Percentiles rank a stretch among this genome's conserved stretches.
Conservation (phyloP, 176 grass and related monocot species). For the Lolium multiflorum region DNA sequence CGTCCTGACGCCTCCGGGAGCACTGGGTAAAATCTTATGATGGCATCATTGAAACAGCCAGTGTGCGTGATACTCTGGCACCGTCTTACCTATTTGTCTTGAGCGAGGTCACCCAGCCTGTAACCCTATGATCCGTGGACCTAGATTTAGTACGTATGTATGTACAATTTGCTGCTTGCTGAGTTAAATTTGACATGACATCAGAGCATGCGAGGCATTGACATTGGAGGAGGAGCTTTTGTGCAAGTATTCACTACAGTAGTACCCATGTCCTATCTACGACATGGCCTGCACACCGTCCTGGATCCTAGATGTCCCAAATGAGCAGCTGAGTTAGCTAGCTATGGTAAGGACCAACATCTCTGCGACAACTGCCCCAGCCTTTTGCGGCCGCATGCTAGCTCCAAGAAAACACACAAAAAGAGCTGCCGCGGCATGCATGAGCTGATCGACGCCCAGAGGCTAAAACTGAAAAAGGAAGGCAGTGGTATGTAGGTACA, state of each 20-base stretch:
- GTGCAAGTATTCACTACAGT: background rate
- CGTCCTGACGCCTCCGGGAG: no score
- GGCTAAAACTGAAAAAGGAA: slow-evolving; percentile 41
- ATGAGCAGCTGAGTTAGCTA: background rate
- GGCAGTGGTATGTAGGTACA: slow-evolving; percentile 2
- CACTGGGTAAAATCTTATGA: no score
- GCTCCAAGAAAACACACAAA: slow-evolving; percentile 30
- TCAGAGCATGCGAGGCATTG: no score
- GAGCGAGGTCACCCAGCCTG: no score
- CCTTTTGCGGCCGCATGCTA: slow-evolving; percentile 39
- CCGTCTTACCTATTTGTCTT: no score
- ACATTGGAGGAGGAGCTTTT: no score
- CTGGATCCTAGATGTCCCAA: background rate
- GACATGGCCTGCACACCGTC: background rate
- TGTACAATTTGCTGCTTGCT: no score
- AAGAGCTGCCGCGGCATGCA: slow-evolving; percentile 36
- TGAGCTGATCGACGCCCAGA: slow-evolving; percentile 38
- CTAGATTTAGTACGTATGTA: no score
- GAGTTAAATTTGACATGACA: no score
- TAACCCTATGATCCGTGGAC: no score
- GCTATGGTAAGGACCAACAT: slow-evolving; percentile 8
- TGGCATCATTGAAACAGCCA: background rate
- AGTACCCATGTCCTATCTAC: background rate
- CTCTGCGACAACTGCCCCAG: slow-evolving; percentile 49
- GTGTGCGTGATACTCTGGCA: background rate